Evolutionary conservation across 371 early-diverging fungal genomes (phyloP), one percentile per base, ranked within the genome.

Genomic region (Dichotomocladium elegans): DNA sequence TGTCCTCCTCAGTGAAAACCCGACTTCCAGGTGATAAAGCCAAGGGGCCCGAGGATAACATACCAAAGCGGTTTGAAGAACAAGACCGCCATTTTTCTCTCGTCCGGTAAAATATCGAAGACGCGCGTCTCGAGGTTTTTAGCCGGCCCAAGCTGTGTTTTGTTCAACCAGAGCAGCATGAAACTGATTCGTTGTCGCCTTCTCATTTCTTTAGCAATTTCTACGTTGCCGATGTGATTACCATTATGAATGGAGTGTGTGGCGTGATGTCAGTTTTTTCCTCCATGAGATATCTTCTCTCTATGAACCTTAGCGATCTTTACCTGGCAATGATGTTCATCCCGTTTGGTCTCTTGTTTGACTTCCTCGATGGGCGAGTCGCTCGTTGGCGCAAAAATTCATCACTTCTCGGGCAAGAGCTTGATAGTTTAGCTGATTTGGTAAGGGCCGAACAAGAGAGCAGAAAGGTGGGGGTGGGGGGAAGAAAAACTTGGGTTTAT

Each of bases 401-500:
- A 26, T 88, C 89, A 3, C 57, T 74, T 33, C 68, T 93, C n/a
- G 95, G 91, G 2, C 89, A 89, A 59, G 91, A 88, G 53, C 60
- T 91, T 27, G 91, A 91, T 58, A 86, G 85, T 42, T 76, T 94
- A 56, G 91, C 95, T 17, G 95, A 94, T 70, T 74, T 92, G 66
- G 89, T 93, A 80, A 57, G 53, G 26, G 2, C 27, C 35, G 24
- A 47, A 47, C 14, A 19, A 46, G 21, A 24, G 52, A 10, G 25
- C 17, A 2, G 31, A 15, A 35, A 47, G 9, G 21, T 15, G 30
- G 30, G 26, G 30, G n/a, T 29, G 26, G 30, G 11, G n/a, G 12
- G 30, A 47, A n/a, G 31, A 17, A 42, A 4, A n/a, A n/a, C n/a
- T n/a, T n/a, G n/a, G n/a, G n/a, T n/a, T n/a, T n/a, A n/a, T n/a